Conservation (phyloP, 1,139 yeast genomes). For the Candida tropicalis region DNA sequence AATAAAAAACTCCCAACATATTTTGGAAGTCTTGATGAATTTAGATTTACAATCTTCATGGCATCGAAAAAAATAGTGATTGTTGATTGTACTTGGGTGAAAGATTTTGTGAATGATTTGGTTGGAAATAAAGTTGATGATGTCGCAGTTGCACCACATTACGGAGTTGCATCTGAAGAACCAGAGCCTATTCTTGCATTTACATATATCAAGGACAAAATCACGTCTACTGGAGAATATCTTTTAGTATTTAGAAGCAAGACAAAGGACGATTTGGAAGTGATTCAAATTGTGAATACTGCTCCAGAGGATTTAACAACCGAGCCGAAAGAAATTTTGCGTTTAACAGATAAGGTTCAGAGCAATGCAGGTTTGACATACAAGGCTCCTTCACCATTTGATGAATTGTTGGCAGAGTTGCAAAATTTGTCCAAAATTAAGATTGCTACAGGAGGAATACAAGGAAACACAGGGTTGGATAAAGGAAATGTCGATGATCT, state of each 20-base stretch:
- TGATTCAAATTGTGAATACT: slow-evolving; percentile 13
- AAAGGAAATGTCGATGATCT: slow-evolving; percentile 15
- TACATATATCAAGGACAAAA: slow-evolving; percentile 26
- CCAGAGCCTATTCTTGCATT: slow-evolving; percentile 15
- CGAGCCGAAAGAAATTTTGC: background rate
- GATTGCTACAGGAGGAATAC: background rate
- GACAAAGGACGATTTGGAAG: slow-evolving; percentile 17
- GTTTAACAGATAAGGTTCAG: background rate
- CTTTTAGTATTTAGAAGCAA: slow-evolving; percentile 18
- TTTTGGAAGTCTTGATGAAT: slow-evolving; percentile 13
- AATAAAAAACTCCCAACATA: slow-evolving; percentile 4
- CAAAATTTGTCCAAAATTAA: slow-evolving; percentile 1
- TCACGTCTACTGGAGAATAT: slow-evolving; percentile 30
- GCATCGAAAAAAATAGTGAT: slow-evolving; percentile 13
- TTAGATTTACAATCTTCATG: slow-evolving; percentile 14
- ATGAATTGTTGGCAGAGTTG: slow-evolving; percentile 51
- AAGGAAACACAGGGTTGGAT: background rate
- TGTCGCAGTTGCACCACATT: slow-evolving; percentile 9
- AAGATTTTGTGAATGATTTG: slow-evolving; percentile 10
- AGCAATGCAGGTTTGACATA: background rate
- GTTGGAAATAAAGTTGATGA: slow-evolving; percentile 6
- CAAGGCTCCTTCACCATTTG: slow-evolving; percentile 51
- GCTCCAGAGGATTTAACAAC: background rate
- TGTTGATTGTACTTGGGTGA: slow-evolving; percentile 19
- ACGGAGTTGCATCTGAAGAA: slow-evolving; percentile 11